Evolutionary conservation across 306 rosid species (phyloP), one percentile per base, ranked within the genome.

Genomic region (Mucuna pruriens): DNA sequence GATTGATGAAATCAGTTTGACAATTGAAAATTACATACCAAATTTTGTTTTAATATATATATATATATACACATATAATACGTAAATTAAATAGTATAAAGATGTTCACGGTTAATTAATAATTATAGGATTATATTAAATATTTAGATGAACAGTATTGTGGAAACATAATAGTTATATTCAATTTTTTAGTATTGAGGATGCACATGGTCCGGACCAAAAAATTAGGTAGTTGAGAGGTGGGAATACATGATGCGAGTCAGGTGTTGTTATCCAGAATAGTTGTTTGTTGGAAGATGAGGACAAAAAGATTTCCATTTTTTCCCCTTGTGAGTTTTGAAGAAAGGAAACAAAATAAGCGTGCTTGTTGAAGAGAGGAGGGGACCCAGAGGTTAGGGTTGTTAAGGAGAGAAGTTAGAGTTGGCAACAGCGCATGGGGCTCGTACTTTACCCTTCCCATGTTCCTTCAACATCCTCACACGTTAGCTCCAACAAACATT

Each of bases 361-460:
- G 11, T 31, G 64, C 5, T 10, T 58, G 17, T 58, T 55, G 2
- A 25, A 57, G 34, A 57, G 64, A 57, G 12, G n/a, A 10, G 12
- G n/a, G 16, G 33, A 22, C 16, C 33, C 1, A 6, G 36, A 23
- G 36, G 7, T 23, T 8, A 20, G 62, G 62, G 25, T 49, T 36
- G 40, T 36, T 51, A 48, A 45, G n/a, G n/a, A 9, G 54, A 20
- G 20, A 48, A 48, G 33, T 55, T 22, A 55, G 61, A 58, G 84
- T 80, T 45, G 55, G 55, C 84, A 71, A 38, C 29, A 71, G 39
- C 78, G 61, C 78, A 71, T 80, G 84, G 78, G 33, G 22, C 20
- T 76, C 29, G 83, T 44, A 79, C 78, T 45, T 58, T 45, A 15
- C 54, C 39, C 5, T 80, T 60, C n/a, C 54, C 72, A 78, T 66